These are phyloP conservation scores for Gossypium thurberi DNA, from an alignment of 345 rosid genomes.

Conservation along the genomic window DNA sequence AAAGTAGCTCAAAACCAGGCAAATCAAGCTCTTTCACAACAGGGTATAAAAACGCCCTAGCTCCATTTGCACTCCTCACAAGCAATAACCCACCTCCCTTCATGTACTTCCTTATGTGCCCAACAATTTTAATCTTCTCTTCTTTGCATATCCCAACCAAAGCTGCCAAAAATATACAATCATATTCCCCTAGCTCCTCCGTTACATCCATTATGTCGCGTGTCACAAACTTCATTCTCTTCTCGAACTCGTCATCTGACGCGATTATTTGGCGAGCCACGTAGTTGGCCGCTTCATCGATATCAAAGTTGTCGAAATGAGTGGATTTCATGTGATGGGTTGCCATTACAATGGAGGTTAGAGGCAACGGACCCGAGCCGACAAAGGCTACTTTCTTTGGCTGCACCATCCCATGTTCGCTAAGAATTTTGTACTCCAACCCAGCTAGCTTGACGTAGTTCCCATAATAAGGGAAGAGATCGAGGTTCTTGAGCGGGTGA, in stretches of 20 bases:
- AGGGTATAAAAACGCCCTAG: constrained; percentile 34
- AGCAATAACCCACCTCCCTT: constrained; percentile 27
- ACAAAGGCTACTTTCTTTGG: constrained; percentile 35
- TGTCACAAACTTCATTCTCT: constrained; percentile 30
- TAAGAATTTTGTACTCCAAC: constrained; percentile 22
- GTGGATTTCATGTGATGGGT: constrained; percentile 27
- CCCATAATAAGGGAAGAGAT: constrained; percentile 30
- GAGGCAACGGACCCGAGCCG: constrained; percentile 44
- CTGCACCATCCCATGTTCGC: constrained; percentile 19
- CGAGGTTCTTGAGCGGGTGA: constrained; percentile 21
- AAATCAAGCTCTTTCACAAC: constrained; percentile 25
- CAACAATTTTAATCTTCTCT: constrained; percentile 23
- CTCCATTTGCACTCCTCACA: constrained; percentile 38
- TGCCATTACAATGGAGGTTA: constrained; percentile 35
- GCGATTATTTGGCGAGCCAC: constrained; percentile 23
- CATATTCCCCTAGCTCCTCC: constrained; percentile 30
- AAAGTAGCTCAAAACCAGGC: constrained; percentile 31
- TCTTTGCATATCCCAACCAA: constrained; percentile 33
- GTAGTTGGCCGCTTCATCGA: constrained; percentile 27
- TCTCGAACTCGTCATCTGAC: constrained; percentile 21
- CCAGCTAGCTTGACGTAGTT: constrained; percentile 34
- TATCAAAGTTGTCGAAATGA: constrained; percentile 31
- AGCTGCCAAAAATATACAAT: constrained; percentile 38
- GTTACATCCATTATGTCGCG: constrained; percentile 26
- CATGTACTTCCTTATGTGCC: constrained; percentile 29